Evolutionary conservation across 208 protist genomes (phyloP).

Genomic region (Phytomonas francai): DNA sequence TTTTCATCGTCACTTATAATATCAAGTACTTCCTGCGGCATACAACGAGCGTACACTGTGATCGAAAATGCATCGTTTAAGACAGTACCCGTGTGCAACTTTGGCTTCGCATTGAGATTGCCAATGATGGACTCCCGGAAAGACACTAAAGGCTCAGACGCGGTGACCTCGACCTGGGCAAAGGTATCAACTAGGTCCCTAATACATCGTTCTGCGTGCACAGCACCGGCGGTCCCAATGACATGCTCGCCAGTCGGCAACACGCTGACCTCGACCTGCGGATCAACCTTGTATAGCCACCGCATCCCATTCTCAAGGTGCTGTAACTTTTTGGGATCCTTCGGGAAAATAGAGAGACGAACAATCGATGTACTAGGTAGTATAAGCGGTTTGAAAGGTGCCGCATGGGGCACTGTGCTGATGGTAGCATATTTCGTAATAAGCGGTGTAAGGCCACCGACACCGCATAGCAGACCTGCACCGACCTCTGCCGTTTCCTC

Average conservation of each 20-base stretch:
- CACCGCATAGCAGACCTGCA: slow-evolving; percentile 87
- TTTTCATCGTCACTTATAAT: slow-evolving; percentile 60
- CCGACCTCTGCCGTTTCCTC: slow-evolving; percentile 75
- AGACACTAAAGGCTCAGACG: slow-evolving; percentile 83
- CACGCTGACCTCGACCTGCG: slow-evolving; percentile 90
- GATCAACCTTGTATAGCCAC: slow-evolving; percentile 94
- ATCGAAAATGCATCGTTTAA: slow-evolving; percentile 64
- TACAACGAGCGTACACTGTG: slow-evolving; percentile 56
- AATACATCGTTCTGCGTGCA: slow-evolving; percentile 96
- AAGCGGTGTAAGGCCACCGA: slow-evolving; percentile 87
- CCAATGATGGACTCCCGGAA: slow-evolving; percentile 80
- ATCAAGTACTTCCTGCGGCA: slow-evolving; percentile 68
- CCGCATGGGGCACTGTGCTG: slow-evolving; percentile 44
- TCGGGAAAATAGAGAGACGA: slow-evolving; percentile 92
- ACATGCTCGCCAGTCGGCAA: slow-evolving; percentile 95
- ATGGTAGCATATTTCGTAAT: slow-evolving; percentile 95
- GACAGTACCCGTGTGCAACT: slow-evolving; percentile 47
- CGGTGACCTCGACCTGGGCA: slow-evolving; percentile 71
- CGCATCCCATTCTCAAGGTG: slow-evolving; percentile 79
- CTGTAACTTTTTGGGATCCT: slow-evolving; percentile 68
- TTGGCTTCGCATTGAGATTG: slow-evolving; percentile 56
- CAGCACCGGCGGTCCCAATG: slow-evolving; percentile 93
- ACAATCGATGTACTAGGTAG: slow-evolving; percentile 93
- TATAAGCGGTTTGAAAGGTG: slow-evolving; percentile 79
- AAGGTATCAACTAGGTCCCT: slow-evolving; percentile 91